Conservation (phyloP, 139 green algal genomes). For the Picochlorum sp. region DNA sequence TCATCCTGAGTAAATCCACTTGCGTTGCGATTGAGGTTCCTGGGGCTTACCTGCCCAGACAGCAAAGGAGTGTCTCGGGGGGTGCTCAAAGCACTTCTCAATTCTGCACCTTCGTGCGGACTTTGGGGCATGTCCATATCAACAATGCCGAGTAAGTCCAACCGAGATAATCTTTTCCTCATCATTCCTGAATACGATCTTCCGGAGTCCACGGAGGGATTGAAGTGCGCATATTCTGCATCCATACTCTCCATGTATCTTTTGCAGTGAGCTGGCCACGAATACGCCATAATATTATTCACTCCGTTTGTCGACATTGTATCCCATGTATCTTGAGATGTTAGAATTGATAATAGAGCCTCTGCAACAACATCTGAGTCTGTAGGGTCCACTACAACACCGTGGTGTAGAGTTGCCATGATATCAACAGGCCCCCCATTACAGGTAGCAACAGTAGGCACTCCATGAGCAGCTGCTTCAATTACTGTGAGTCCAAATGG, state of each 20-base stretch:
- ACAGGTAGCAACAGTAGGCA: constrained; percentile 88
- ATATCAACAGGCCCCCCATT: constrained; percentile 88
- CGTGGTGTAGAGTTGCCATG: constrained; percentile 66
- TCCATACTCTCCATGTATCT: constrained; percentile 63
- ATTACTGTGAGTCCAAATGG: constrained; percentile 94
- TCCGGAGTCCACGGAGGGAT: constrained; percentile 18
- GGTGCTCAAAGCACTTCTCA: constrained; percentile 21
- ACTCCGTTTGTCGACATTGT: constrained; percentile 47
- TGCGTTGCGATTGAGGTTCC: neutral
- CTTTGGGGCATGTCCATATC: constrained; percentile 5
- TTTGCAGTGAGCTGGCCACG: constrained; percentile 77
- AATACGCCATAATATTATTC: constrained; percentile 84
- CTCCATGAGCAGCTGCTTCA: constrained; percentile 84
- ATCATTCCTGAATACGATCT: constrained; percentile 29
- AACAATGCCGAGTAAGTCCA: constrained; percentile 1
- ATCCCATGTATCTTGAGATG: constrained; percentile 52
- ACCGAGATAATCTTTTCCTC: constrained; percentile 5
- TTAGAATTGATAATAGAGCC: constrained; percentile 76
- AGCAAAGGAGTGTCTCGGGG: constrained; percentile 2
- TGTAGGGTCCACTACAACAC: constrained; percentile 80
- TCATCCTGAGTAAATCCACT: constrained; percentile 30
- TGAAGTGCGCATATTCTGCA: constrained; percentile 29
- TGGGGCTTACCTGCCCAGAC: neutral
- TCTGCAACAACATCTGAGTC: constrained; percentile 55
- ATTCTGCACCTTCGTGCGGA: neutral